Base-by-base conservation (phyloP, 306 rosid genomes). In the Quercus engelmannii region DNA sequence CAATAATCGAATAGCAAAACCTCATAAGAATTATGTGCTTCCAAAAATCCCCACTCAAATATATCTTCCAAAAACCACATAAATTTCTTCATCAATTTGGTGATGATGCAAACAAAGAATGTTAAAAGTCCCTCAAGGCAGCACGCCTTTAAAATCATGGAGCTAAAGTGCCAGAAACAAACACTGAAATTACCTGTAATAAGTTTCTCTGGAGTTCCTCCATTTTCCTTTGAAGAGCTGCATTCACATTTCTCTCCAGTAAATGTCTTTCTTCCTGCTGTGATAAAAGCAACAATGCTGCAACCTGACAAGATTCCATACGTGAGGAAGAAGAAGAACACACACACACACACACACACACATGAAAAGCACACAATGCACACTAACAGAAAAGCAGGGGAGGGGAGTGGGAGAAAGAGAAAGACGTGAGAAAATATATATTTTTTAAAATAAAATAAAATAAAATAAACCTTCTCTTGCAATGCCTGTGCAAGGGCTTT, bases 251-350 rank as follows among this genome's bases (percentile, higher is more conserved):
- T 80, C 90, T 89, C 85, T 93, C 96, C 74, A 96, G 86, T 71
- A 91, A 80, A 86, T 93, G 82, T 76, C 99, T 90, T 86, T 93
- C 99, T 55, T 96, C 99, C 81, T 96, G 93, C 88, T 96, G 99
- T 21, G 99, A 96, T 65, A 96, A 84, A 81, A 91, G 96, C 84
- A 96, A 82, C 77, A 93, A 79, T 58, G 93, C 78, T 71, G 82
- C 81, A 82, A 96, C 98, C 99, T 96, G 90, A 71, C 72, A 79
- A 69, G 31, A 79, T 67, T 76, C 79, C 78, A 80, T 51, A 33
- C 55, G 33, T 70, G 77, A 75, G 70, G 73, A 64, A 69, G 23
- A 85, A 82, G 18, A 15, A 62, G 43, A 52, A 74, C 12, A 28
- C 52, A 46, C 52, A 55, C 77, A 25, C 52, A 61, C 21, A 46